Base-by-base conservation (phyloP, 1,284 basidiomycete species). In the Papiliotrema fonsecae region DNA sequence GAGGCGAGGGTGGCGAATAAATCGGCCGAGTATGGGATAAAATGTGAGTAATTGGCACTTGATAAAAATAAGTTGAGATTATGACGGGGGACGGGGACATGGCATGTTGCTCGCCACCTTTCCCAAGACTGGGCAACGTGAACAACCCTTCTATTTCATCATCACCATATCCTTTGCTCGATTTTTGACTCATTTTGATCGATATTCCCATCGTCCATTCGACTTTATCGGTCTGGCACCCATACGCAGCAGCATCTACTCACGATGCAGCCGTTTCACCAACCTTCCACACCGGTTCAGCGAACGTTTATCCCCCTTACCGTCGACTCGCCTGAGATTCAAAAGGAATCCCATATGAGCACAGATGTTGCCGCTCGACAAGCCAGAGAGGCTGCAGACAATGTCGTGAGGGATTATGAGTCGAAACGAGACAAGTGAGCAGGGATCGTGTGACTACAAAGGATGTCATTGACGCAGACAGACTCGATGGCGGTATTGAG, bases 401-500 rank as follows among this genome's bases (percentile, higher is more conserved):
- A 55, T 4, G 67, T 69, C 9, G 49, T 74, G 21, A 60, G 60
- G 24, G 70, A 72, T 21, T 75, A 76, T 41, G 70, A 75, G 58
- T 60, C 58, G 42, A 72, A 74, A 41, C 61, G 70, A 47, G 64
- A 68, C 49, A 58, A 64, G 73, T 74, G 37, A 51, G 70, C 62
- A 2, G 21, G 19, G 21, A 16, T 16, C 16, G n/a, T 32, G n/a
- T n/a, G n/a, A n/a, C n/a, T n/a, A n/a, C 24, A 9, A 18, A 32
- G 42, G 31, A 32, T 32, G 31, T 32, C n/a, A 10, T 32, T 10
- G 13, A 25, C 24, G 34, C 44, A 36, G 16, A 35, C 40, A 93
- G 89, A 39, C 77, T 96, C 47, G 78, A 88, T 25, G 76, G 77
- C 37, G 88, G 86, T 21, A 82, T 94, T 57, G 82, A 86, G 60